Evolutionary conservation across 2,329 filamentous ascomycete genomes (phyloP), one percentile per base, ranked within the genome.

Genomic region (Sclerotinia borealis): DNA sequence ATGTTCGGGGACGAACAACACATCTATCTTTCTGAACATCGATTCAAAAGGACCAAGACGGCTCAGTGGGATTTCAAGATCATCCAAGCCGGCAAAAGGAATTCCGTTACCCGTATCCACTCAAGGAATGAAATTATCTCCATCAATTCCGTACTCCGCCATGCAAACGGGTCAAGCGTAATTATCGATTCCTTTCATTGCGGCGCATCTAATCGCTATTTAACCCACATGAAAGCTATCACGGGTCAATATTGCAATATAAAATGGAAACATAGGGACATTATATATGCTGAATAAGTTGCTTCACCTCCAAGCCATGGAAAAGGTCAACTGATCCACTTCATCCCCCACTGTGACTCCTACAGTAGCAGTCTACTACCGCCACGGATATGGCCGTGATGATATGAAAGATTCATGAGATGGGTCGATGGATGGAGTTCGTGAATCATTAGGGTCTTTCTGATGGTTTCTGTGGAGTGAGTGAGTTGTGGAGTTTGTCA

Each of bases 331-430:
- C 29, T 15, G 25, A 27, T 58, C 54, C 39, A 45, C 54, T 5
- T n/a, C n/a, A n/a, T n/a, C 45, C 39, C n/a, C 54, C 54, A 45
- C 54, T 58, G 39, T 45, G 54, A 58, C 54, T 58, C 49, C n/a
- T 25, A 41, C 29, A 13, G 17, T 27, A 15, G 17, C 19, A 15
- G 34, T n/a, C 39, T 13, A 22, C 11, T 43, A 17, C 19, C 37
- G 25, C 52, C 29, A 43, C 11, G 37, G 37, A 56, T 25, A 25
- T 34, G 45, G 19, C 29, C 29, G 7, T 56, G 27, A 45, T 25
- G 19, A 45, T 31, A 25, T 56, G 27, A 34, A 25, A 10, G 19
- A 31, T 45, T 37, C 29, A 31, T 22, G 29, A 31, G 22, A 54
- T 54, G 15, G 22, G 39, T 10, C n/a, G 39, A 56, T 25, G 27